Evolutionary conservation across 352 stramenopile genomes (phyloP), one percentile per base, ranked within the genome.

Genomic region (Globisporangium polare): DNA sequence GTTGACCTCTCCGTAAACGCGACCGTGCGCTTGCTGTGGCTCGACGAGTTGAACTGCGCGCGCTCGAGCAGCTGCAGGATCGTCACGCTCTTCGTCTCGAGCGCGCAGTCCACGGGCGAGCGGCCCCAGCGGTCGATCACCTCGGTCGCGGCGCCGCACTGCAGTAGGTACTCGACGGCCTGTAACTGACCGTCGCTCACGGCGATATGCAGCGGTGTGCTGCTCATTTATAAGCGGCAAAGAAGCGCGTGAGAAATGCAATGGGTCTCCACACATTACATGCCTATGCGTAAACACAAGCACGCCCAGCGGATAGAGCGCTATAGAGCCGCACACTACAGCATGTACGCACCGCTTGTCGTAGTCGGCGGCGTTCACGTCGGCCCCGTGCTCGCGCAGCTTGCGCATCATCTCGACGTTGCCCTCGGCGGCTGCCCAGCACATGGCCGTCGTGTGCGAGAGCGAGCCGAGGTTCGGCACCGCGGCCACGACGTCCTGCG

Each of bases 331-430:
- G 31, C 10, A 18, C 22, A 2, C 17, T 27, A 35, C 10, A 55
- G 18, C 22, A 37, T 3, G 33, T 13, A 52, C 47, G 26, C 17
- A 93, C 84, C 84, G 74, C 53, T 83, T 86, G 66, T 93, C 80
- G 57, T 90, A 90, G 66, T 93, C 84, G n/a, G 69, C 71, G 18
- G 75, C 71, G 58, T 92, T 91, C 20, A 93, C 79, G 58, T 93
- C 77, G 5, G 69, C 80, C 22, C 78, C 82, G 63, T 88, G 77
- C 45, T 85, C 77, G 27, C 73, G 67, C 35, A 92, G 64, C 1
- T 69, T 69, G n/a, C 77, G 71, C 63, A 93, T 77, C 29, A 85
- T 72, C 29, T 77, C 77, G 17, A 89, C 47, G 58, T 90, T 77
- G 20, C 84, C 81, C 42, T 86, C 72, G 8, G 80, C 67, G 0